phyloP scores from a whole-genome alignment of 257 asterid species.

The Salvia splendens region DNA sequence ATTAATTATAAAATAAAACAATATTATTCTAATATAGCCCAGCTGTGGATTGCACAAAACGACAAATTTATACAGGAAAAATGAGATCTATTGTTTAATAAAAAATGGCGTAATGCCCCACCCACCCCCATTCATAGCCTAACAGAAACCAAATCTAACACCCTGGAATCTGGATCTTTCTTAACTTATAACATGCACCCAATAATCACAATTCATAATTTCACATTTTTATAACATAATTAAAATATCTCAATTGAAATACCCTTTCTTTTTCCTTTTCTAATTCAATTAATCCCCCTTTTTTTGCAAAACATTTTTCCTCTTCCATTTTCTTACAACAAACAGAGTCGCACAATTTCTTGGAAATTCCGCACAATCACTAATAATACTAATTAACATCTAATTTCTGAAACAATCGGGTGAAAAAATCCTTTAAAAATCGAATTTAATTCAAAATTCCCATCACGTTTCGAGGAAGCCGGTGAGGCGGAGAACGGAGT shows the following conservation, averaged over 20 bases:
- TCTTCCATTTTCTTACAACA: conserved; percentile 27
- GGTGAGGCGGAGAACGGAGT: conserved; percentile 71
- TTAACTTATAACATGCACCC: conserved; percentile 17
- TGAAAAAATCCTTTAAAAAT: not conserved
- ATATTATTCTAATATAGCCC: not conserved
- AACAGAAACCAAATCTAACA: conserved; percentile 44
- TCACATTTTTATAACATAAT: not conserved
- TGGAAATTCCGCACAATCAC: not conserved
- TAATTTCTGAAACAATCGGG: not conserved
- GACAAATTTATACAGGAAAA: conserved; percentile 33
- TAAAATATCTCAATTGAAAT: not conserved
- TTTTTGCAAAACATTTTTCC: not conserved
- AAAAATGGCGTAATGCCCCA: conserved; percentile 30
- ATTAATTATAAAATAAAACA: too few species aligned
- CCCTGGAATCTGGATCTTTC: conserved; percentile 45
- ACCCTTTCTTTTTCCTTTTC: not conserved
- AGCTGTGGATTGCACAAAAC: conserved; percentile 37
- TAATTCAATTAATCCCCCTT: not conserved
- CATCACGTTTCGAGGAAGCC: conserved; percentile 74
- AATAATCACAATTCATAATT: not conserved
- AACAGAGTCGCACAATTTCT: not conserved
- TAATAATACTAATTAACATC: not conserved
- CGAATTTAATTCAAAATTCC: not conserved
- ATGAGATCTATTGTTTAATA: conserved; percentile 15
- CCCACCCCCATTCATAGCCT: conserved; percentile 29